These are phyloP conservation scores for Fonsecaea erecta DNA, from an alignment of 2,329 filamentous ascomycete species.

Conservation along the genomic window DNA sequence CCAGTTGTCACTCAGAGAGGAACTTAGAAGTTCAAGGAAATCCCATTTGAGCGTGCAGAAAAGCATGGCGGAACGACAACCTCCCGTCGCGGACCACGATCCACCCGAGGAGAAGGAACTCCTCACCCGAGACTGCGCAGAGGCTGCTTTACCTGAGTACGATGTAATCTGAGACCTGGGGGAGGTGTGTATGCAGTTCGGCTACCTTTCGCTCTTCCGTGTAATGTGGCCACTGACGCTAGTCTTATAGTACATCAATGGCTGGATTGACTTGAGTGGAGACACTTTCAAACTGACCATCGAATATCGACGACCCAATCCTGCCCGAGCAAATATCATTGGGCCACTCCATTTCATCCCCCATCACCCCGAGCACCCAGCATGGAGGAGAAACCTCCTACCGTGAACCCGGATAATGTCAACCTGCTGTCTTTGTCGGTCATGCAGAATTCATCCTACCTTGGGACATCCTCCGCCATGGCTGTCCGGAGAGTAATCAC, in stretches of 20 bases:
- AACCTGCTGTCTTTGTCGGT: constrained; percentile 69
- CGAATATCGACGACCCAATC: constrained; percentile 85
- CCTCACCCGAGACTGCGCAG: constrained; percentile 76
- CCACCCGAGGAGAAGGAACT: constrained; percentile 78
- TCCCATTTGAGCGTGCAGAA: constrained; percentile 64
- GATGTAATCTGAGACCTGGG: constrained; percentile 89
- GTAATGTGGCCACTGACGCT: constrained; percentile 94
- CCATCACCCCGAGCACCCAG: constrained; percentile 54
- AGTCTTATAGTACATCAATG: constrained; percentile 87
- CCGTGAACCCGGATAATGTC: constrained; percentile 60
- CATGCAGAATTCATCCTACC: constrained; percentile 67
- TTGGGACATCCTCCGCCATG: constrained; percentile 76
- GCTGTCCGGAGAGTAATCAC: constrained; percentile 73
- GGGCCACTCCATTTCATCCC: constrained; percentile 61
- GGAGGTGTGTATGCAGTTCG: constrained; percentile 90
- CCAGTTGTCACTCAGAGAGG: constrained; percentile 82
- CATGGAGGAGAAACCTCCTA: constrained; percentile 49
- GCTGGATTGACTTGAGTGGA: constrained; percentile 92
- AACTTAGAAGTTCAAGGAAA: constrained; percentile 77
- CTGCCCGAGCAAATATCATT: constrained; percentile 89
- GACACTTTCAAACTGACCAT: constrained; percentile 94
- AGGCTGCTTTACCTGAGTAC: constrained; percentile 81
- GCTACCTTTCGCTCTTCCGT: constrained; percentile 88
- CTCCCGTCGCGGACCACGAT: constrained; percentile 64
- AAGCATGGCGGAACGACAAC: constrained; percentile 59